Percentiles rank a stretch among this genome's conserved stretches.
Evolutionary conservation across 2,329 filamentous ascomycete species (phyloP).

Genomic region (Pseudocercospora musae): DNA sequence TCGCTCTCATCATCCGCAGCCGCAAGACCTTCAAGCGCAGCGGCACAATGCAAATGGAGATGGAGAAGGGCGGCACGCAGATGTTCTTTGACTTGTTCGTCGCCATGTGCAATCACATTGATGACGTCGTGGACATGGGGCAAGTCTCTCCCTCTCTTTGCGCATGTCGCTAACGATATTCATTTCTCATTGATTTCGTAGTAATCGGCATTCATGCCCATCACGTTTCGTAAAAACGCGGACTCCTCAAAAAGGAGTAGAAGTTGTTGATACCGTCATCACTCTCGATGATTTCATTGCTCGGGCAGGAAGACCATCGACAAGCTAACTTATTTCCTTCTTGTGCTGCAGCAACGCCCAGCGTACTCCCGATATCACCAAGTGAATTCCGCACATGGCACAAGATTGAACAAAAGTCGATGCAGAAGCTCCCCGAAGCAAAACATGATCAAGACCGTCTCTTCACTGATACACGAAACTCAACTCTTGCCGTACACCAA

Average conservation of each 20-base stretch:
- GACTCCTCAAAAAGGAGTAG: not conserved
- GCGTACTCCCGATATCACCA: conserved; percentile 26
- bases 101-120: conserved; percentile 96
- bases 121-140: conserved; percentile 87
- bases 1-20: conserved; percentile 94
- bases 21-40: conserved; percentile 97
- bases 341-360: conserved; percentile 22
- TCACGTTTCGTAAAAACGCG: conserved; percentile 2
- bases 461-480: conserved; percentile 8
- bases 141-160: conserved; percentile 49
- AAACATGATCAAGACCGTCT: conserved; percentile 13
- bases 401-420: conserved; percentile 13
- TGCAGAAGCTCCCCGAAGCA: conserved; percentile 27
- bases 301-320: conserved; percentile 6
- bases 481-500: conserved; percentile 22
- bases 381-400: conserved; percentile 15
- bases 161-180: conserved; percentile 7
- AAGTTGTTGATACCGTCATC: not conserved
- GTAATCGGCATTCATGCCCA: not conserved
- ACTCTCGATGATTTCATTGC: conserved; percentile 3
- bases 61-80: conserved; percentile 83
- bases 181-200: conserved; percentile 6
- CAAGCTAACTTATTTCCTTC: conserved; percentile 13
- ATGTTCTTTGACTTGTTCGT: conserved; percentile 98
- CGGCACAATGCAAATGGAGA: conserved; percentile 98